Evolutionary conservation across 208 protist species (phyloP).

Genomic region (Wallacemonas sp.): DNA sequence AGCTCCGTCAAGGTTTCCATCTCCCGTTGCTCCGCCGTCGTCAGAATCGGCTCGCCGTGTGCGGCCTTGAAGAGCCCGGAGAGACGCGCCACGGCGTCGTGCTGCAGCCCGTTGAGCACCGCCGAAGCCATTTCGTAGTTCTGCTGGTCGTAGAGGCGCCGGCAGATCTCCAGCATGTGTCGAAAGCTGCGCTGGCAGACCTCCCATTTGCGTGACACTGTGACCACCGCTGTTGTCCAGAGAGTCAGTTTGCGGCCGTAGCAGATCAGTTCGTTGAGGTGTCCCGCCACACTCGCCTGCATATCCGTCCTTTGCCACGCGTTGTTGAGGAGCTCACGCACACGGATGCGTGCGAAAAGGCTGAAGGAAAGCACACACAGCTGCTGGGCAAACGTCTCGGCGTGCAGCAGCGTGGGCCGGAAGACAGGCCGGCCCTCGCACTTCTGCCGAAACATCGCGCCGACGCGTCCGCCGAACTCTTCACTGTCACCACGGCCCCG

Average conservation of each 20-base stretch:
- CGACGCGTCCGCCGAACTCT: not conserved
- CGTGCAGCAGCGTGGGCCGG: slow-evolving; percentile 13
- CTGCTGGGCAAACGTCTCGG: slow-evolving; percentile 38
- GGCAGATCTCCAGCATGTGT: slow-evolving; percentile 46
- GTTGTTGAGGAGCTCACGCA: slow-evolving; percentile 68
- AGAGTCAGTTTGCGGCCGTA: slow-evolving; percentile 39
- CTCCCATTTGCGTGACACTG: slow-evolving; percentile 32
- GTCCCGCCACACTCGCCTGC: slow-evolving; percentile 25
- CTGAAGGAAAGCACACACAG: slow-evolving; percentile 62
- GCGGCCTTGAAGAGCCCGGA: slow-evolving; percentile 20
- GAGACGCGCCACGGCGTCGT: slow-evolving; percentile 42
- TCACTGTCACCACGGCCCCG: not conserved
- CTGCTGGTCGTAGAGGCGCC: slow-evolving; percentile 57
- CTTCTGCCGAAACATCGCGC: not conserved
- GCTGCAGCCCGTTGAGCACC: slow-evolving; percentile 48
- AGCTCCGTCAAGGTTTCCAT: slow-evolving; percentile 41
- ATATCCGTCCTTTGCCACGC: slow-evolving; percentile 43
- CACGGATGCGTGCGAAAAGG: slow-evolving; percentile 48
- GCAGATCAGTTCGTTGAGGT: slow-evolving; percentile 46
- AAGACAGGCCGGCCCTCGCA: not conserved
- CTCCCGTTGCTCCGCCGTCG: slow-evolving; percentile 22
- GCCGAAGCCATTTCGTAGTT: slow-evolving; percentile 70
- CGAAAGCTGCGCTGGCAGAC: slow-evolving; percentile 32
- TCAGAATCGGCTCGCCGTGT: slow-evolving; percentile 31
- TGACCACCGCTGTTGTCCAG: slow-evolving; percentile 49